phyloP scores from a whole-genome alignment of 2,329 filamentous ascomycete species.

The Bipolaris cookei region DNA sequence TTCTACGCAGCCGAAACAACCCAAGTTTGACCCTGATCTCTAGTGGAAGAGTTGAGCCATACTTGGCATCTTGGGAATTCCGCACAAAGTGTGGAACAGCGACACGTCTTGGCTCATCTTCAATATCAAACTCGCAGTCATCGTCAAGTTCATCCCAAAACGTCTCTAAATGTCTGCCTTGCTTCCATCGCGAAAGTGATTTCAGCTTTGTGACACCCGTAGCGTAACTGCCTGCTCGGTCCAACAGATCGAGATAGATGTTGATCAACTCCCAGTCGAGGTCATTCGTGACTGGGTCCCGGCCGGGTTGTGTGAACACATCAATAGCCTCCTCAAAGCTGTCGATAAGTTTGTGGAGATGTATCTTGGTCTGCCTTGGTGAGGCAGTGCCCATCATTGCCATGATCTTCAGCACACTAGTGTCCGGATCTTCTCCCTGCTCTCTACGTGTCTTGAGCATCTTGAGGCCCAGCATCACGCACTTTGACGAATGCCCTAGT shows the following conservation, averaged over 20 bases:
- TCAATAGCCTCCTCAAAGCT: constrained; percentile 61
- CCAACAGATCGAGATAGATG: constrained; percentile 82
- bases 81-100: constrained; percentile 66
- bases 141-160: constrained; percentile 80
- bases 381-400: constrained; percentile 63
- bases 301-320: constrained; percentile 52
- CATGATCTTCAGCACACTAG: constrained; percentile 61
- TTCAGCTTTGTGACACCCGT: constrained; percentile 75
- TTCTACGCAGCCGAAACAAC: constrained; percentile 77
- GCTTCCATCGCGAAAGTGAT: constrained; percentile 77
- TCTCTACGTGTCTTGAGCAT: constrained; percentile 62
- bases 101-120: constrained; percentile 70
- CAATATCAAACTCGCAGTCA: constrained; percentile 87
- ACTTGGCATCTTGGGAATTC: constrained; percentile 63
- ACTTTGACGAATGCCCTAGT: constrained; percentile 43
- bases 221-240: constrained; percentile 66
- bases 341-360: constrained; percentile 55
- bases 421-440: constrained; percentile 48
- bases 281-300: constrained; percentile 53
- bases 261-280: constrained; percentile 82
- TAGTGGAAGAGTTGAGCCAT: constrained; percentile 76
- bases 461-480: constrained; percentile 54
- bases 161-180: constrained; percentile 73
- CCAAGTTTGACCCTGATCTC: constrained; percentile 86
- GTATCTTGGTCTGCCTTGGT: constrained; percentile 54